Evolutionary conservation across 305 asterid species (phyloP), one percentile per base, ranked within the genome.

Genomic region (Nicotiana rustica): DNA sequence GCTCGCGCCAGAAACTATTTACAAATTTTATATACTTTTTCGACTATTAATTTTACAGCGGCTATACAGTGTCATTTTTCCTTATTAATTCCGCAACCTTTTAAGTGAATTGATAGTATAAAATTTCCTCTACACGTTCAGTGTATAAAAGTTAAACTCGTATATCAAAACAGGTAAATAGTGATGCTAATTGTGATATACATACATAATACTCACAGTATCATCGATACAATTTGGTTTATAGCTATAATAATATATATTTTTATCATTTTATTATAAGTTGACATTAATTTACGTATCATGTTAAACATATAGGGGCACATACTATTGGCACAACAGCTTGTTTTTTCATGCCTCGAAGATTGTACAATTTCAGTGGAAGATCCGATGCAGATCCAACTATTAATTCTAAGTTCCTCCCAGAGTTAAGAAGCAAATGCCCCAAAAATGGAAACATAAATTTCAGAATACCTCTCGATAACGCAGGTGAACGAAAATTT

Each of bases 271-370:
- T 47, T 25, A 25, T 75, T 49, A 7, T 15, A 52, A 52, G 65
- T 15, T 81, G 29, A 47, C 65, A 69, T 4, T 33, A 62, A 62
- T 65, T 12, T 4, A 65, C 5, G 69, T n/a, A 65, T 64, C 41
- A 29, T 15, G 9, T 52, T 52, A 52, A 29, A 21, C 29, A 29
- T 75, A 5, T 59, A 87, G 88, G 88, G 49, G 92, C 92, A 33
- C 92, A 87, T 55, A 84, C 90, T 0, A 89, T 89, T 18, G 90
- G 92, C 6, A 84, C 87, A 1, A 73, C 88, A 4, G 88, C 89
- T n/a, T 89, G 89, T 79, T 89, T 89, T 86, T 87, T 89, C 85
- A 84, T 89, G 89, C 77, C 84, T 1, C 36, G 82, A 19, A 83
- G 90, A 36, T 18, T 89, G 0, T 87, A 89, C 73, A 71, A 81